Base-by-base conservation (phyloP, 2,329 filamentous ascomycete genomes). In the Cucurbitaria berberidis region DNA sequence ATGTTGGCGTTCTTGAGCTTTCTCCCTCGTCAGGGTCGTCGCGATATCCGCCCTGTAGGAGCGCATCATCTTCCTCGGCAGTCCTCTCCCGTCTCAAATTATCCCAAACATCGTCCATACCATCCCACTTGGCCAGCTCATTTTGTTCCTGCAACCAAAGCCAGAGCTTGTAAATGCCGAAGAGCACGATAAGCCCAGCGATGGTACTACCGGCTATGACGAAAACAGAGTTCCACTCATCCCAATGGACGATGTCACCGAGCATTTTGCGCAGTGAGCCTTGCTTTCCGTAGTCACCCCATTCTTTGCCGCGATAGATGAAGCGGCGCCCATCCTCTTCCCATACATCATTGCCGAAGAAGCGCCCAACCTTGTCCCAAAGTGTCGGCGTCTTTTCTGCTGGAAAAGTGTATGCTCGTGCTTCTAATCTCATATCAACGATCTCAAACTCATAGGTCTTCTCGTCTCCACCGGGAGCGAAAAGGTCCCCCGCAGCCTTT, bases 41-140 rank as follows among this genome's bases (percentile, higher is more conserved):
- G n/a, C 59, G 53, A 38, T 72, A 72, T 35, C 47, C 58, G 1
- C 52, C 60, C 27, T 55, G 43, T n/a, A 70, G 48, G 22, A 70
- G 41, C 16, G 55, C 53, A 16, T 61, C 66, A 15, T 66, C 68
- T 29, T 69, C 70, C 24, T 69, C 67, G 7, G 49, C 57, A 8
- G 27, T 18, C 9, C 55, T 42, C 10, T 66, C 65, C 11, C 60
- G 48, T 16, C 68, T 61, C 35, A 72, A 53, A 8, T 66, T 67
- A 30, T 62, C 65, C 64, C 70, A 73, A 0, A 73, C 70, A 34
- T 62, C 59, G 11, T 73, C 71, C 53, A 73, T 74, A 22, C 70
- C 70, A 21, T 70, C 62, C 69, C 70, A 73, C 19, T 62, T 57
- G 42, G 68, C 68, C 4, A 74, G 62, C 35, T 67, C 63, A 24